Evolutionary conservation across 163 green algal genomes (phyloP).

Genomic region (Chlamydomonas reinhardtii): DNA sequence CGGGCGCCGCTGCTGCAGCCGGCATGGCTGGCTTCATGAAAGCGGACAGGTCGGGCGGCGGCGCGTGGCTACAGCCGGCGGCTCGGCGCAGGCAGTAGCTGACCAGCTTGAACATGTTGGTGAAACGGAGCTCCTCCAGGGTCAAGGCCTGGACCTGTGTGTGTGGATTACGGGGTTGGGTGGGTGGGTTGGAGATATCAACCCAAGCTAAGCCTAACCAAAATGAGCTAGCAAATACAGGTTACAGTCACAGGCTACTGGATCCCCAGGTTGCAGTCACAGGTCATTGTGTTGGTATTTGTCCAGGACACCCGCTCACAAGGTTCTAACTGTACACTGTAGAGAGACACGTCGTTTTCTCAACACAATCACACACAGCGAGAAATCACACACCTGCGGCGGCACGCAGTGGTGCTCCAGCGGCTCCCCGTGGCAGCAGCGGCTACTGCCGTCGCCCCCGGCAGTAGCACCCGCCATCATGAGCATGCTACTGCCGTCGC

Average conservation of each 20-base stretch:
- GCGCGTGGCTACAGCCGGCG: neutral
- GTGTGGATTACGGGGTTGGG: neutral
- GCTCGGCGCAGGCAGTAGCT: neutral
- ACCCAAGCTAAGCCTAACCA: too few relatives aligned
- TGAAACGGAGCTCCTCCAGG: slow-evolving; percentile 39
- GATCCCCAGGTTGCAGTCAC: too few relatives aligned
- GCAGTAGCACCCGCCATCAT: too few relatives aligned
- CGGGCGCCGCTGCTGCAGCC: neutral
- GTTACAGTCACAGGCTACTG: too few relatives aligned
- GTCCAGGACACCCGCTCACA: too few relatives aligned
- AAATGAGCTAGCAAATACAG: too few relatives aligned
- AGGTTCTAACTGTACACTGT: too few relatives aligned
- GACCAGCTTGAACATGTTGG: slow-evolving; percentile 25
- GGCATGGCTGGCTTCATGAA: neutral
- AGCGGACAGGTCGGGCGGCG: slow-evolving; percentile 6
- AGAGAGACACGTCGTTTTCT: too few relatives aligned
- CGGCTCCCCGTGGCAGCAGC: slow-evolving; percentile 39
- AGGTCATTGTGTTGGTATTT: too few relatives aligned
- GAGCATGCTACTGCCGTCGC: slow-evolving; percentile 1
- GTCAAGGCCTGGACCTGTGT: slow-evolving; percentile 32
- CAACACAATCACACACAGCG: too few relatives aligned
- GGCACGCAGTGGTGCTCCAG: slow-evolving; percentile 45
- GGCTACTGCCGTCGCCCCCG: neutral
- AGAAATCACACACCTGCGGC: neutral
- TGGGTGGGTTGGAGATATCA: neutral